Conservation (phyloP, 75 land plant genomes). For the Pinus albicaulis region DNA sequence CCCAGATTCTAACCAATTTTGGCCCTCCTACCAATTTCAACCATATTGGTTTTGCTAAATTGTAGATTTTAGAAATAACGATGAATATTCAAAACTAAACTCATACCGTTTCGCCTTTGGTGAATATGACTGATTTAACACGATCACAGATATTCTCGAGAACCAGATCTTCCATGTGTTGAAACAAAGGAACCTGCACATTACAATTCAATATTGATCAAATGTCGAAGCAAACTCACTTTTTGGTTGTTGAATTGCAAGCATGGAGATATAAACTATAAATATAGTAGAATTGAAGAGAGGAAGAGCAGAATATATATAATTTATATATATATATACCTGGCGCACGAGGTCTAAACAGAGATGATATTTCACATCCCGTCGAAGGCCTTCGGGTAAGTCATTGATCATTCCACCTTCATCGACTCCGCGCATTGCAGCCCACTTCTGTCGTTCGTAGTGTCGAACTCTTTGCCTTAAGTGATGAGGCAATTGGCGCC, state of each 20-base stretch:
- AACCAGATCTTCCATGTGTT: conserved; percentile 86
- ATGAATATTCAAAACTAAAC: conserved; percentile 21
- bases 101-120: conserved; percentile 75
- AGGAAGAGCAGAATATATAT: not conserved
- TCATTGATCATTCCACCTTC: conserved; percentile 67
- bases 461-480: conserved; percentile 83
- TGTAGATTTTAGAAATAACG: no score
- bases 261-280: no score
- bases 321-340: conserved; percentile 35
- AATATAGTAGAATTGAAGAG: no score
- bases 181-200: conserved; percentile 81
- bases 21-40: no score
- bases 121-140: conserved; percentile 78
- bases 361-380: conserved; percentile 92
- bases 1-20: no score
- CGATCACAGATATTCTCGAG: conserved; percentile 94
- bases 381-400: conserved; percentile 83
- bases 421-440: conserved; percentile 89
- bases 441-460: conserved; percentile 92
- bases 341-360: conserved; percentile 89
- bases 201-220: not conserved
- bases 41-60: no score
- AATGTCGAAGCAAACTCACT: no score
- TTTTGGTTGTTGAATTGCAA: no score
- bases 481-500: conserved; percentile 64